Percentiles rank a stretch among this genome's conserved stretches.
Evolutionary conservation across 1,284 basidiomycete species (phyloP).

Genomic region (Cutaneotrichosporon sp.): DNA sequence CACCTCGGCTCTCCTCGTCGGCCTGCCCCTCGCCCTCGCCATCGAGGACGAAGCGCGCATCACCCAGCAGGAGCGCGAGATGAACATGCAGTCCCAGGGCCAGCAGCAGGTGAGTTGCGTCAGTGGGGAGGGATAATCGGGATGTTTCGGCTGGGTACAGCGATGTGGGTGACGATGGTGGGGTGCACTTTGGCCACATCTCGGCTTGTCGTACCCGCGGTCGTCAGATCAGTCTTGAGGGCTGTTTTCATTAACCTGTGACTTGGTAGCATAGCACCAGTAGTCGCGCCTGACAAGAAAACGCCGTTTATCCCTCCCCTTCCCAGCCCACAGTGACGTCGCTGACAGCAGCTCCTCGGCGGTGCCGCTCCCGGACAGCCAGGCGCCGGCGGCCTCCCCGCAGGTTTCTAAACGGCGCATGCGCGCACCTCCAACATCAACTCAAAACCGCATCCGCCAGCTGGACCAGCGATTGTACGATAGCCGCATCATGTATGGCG

Average conservation of each 20-base stretch:
- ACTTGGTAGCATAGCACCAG: too few relatives aligned
- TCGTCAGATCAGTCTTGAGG: too few relatives aligned
- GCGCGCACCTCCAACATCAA: background rate
- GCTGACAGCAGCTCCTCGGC: slow-evolving; percentile 17
- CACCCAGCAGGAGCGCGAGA: slow-evolving; percentile 90
- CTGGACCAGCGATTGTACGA: slow-evolving; percentile 8
- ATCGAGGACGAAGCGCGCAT: slow-evolving; percentile 95
- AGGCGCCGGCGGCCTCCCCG: slow-evolving; percentile 10
- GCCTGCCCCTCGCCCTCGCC: slow-evolving; percentile 83
- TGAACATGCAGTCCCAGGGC: slow-evolving; percentile 86
- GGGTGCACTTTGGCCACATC: too few relatives aligned
- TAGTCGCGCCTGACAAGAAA: too few relatives aligned
- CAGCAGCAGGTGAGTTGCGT: slow-evolving; percentile 67
- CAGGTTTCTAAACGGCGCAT: slow-evolving; percentile 18
- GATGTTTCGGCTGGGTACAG: background rate
- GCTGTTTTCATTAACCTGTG: too few relatives aligned
- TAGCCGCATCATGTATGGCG: slow-evolving; percentile 17
- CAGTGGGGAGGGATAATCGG: background rate
- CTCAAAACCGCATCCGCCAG: background rate
- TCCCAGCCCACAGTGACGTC: background rate
- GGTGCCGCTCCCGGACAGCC: slow-evolving; percentile 6
- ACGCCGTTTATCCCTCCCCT: background rate
- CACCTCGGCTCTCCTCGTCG: slow-evolving; percentile 87
- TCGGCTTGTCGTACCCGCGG: too few relatives aligned
- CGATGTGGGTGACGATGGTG: background rate